Evolutionary conservation across 2,329 filamentous ascomycete species (phyloP), one percentile per base, ranked within the genome.

Genomic region (Sporothrix brasiliensis): DNA sequence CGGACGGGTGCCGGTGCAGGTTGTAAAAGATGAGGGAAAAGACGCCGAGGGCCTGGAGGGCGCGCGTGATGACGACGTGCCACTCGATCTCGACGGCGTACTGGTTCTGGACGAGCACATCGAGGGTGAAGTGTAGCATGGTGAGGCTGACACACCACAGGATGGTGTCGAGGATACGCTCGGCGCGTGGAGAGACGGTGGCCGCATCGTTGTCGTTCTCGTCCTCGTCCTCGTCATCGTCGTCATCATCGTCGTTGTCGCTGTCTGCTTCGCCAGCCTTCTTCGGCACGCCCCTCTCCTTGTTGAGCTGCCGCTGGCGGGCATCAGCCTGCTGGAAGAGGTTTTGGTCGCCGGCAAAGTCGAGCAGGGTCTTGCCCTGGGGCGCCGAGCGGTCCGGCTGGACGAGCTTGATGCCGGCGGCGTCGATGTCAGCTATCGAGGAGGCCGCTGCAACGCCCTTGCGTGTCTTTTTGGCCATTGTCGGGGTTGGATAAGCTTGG

Each of bases 81-180:
- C 89, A 92, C 3, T 84, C 77, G 2, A 93, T 83, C 2, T 88
- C 84, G 73, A 88, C 83, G n/a, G 88, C 87, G 76, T 92, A 95
- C 79, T 95, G 92, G 75, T 90, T 86, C 78, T 93, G 91, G 27
- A 93, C 91, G 13, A 95, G 83, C 50, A 93, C 88, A 77, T 94
- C 92, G 68, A 95, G 84, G 0, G 90, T 92, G 74, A 93, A 89
- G 77, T 94, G 91, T 67, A 94, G 80, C 83, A 89, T 91, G 14
- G 87, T 83, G 75, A 95, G 80, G 73, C 88, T 88, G 13, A 87
- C 80, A 7, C 83, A 84, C 85, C 86, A 90, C 30, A 90, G 80
- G 3, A 86, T 47, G 0, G 86, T 80, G 50, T 90, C 88, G 72
- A 88, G 79, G 63, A 87, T 75, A 41, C 85, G 82, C 70, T 88